Evolutionary conservation across 495 filamentous ascomycete genomes (phyloP), one percentile per base, ranked within the genome.

Genomic region (Neurospora sp.): DNA sequence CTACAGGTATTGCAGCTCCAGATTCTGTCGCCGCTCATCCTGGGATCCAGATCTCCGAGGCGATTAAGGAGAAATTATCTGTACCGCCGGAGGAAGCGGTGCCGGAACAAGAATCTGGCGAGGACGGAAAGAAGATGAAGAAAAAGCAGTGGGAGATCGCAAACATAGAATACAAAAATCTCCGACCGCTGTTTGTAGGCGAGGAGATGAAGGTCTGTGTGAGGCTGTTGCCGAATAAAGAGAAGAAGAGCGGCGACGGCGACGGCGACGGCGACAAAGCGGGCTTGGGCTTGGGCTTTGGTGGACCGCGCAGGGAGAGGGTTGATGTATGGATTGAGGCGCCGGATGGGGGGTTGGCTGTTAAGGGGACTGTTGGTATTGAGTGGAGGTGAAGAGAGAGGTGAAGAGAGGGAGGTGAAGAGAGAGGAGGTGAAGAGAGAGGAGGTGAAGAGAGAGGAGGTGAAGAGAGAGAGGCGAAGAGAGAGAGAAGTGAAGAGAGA

Each of bases 171-270:
- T 98, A 98, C 78, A 88, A 87, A 39, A 97, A 97, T 78, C 75
- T 97, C n/a, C 88, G 91, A 20, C 93, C 95, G 60, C 82, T 98
- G 18, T 95, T 91, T 82, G 91, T 88, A 3, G 87, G 88, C 31
- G 91, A 96, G 79, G 79, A 86, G 54, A 78, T 93, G 79, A 84
- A 75, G 11, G 80, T 94, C 14, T 93, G 92, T 76, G 80, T 87
- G 2, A 86, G 83, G 72, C 76, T 75, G 39, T 85, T 82, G 60
- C 35, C 40, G 12, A 75, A 71, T 10, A 76, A 76, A 31, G 70
- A 74, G 39, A 16, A 41, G 42, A 44, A n/a, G 18, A n/a, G 18
- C 18, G 9, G 8, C 18, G 14, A 7, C 41, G 42, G 16, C 42
- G n/a, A n/a, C n/a, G n/a, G n/a, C n/a, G 18, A 73, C 54, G 69